Percentiles rank a stretch among this genome's conserved stretches.
Conservation (phyloP, 176 grass and related monocot genomes). For the Bonia amplexicaulis region DNA sequence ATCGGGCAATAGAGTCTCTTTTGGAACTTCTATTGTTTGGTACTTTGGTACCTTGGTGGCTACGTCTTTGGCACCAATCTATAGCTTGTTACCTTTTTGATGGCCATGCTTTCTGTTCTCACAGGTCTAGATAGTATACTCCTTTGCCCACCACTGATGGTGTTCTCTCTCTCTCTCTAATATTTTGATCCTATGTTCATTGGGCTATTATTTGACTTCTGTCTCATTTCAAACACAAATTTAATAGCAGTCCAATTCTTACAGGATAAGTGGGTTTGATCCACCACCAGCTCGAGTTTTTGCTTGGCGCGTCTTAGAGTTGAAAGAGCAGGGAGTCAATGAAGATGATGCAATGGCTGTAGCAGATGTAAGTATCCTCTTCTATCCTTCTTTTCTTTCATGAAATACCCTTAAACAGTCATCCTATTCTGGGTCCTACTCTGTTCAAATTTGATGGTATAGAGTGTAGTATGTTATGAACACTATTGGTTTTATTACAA, state of each 20-base stretch:
- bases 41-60: neutral
- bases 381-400: conserved; percentile 12
- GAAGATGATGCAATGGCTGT: conserved; percentile 80
- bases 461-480: neutral
- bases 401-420: neutral
- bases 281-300: conserved; percentile 83
- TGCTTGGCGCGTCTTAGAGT: conserved; percentile 76
- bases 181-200: neutral
- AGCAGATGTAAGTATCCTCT: conserved; percentile 64
- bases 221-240: neutral
- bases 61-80: neutral
- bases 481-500: neutral
- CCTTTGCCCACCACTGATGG: neutral
- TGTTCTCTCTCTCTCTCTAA: neutral
- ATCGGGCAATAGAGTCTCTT: neutral
- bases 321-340: conserved; percentile 59
- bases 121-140: neutral
- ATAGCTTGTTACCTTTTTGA: neutral
- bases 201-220: neutral
- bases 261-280: conserved; percentile 76
- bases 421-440: neutral
- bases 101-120: neutral
- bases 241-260: neutral
- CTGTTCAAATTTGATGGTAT: neutral
- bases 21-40: neutral